Conservation (phyloP, 2,329 filamentous ascomycete genomes). For the Samsoniella hepiali region DNA sequence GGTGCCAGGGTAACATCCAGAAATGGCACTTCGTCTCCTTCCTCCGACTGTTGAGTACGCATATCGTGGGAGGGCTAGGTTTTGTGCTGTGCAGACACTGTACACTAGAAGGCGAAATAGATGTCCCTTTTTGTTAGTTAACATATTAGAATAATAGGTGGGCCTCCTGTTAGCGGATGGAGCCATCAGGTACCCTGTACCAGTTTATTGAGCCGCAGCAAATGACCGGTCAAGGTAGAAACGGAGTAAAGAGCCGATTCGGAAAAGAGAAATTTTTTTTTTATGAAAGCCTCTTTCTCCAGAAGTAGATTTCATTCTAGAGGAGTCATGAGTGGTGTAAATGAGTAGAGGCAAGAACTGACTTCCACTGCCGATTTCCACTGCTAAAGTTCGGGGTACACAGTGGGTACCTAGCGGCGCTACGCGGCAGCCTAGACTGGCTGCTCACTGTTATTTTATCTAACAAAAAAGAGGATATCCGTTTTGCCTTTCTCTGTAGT, state of each 20-base stretch:
- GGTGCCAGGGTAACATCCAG: no score
- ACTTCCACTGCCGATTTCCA: not conserved
- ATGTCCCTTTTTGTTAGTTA: not conserved
- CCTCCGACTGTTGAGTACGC: no score
- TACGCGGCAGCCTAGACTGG: no score
- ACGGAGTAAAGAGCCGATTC: not conserved
- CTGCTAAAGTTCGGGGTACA: not conserved
- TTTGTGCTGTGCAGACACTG: no score
- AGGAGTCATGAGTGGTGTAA: not conserved
- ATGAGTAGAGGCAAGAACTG: not conserved
- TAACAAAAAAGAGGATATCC: no score
- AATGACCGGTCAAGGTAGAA: not conserved
- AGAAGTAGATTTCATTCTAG: not conserved
- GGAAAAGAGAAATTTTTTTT: not conserved
- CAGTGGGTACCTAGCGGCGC: no score
- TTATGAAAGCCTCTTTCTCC: slow-evolving; percentile 3
- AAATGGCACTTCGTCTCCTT: no score
- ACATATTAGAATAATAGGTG: not conserved
- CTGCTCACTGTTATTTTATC: no score
- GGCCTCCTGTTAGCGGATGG: not conserved
- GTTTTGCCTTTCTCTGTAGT: not conserved
- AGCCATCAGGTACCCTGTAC: not conserved
- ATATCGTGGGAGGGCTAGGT: no score
- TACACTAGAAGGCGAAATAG: not conserved
- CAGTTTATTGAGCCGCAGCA: not conserved